phyloP scores from a whole-genome alignment of 768 basidiomycete genomes.

The Coprinellus micaceus region DNA sequence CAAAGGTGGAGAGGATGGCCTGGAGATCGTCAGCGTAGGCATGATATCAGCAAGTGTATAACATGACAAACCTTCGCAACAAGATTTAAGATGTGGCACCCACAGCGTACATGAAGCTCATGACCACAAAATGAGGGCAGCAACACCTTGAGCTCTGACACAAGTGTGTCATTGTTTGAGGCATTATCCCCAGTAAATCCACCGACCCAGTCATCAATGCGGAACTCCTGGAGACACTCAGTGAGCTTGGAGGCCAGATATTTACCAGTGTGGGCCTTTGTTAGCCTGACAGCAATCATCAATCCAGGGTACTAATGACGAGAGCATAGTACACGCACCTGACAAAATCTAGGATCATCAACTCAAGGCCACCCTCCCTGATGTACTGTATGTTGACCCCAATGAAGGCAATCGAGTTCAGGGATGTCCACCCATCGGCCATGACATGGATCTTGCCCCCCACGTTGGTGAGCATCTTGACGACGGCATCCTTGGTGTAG shows the following conservation, averaged over 20 bases:
- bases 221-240: conserved; percentile 21
- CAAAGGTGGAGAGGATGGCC: conserved; percentile 18
- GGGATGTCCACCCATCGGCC: neutral
- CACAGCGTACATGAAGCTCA: conserved; percentile 19
- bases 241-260: conserved; percentile 24
- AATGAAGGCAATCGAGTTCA: neutral
- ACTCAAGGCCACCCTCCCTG: conserved; percentile 6
- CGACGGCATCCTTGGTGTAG: too few species aligned
- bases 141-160: conserved; percentile 12
- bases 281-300: conserved; percentile 12
- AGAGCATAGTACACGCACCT: conserved; percentile 13
- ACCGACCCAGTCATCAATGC: conserved; percentile 26
- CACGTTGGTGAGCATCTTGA: neutral
- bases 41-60: neutral
- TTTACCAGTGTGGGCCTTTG: conserved; percentile 24
- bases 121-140: conserved; percentile 17
- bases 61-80: conserved; percentile 23
- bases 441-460: neutral
- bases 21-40: conserved; percentile 5
- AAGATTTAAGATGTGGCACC: conserved; percentile 28
- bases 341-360: conserved; percentile 14
- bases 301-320: neutral
- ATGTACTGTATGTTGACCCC: neutral
- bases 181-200: conserved; percentile 21
- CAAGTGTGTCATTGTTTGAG: conserved; percentile 23